A percentile compares a stretch with the other conserved stretches of the same genome.
phyloP scores from a whole-genome alignment of 768 basidiomycete genomes.

The Daedaleopsis sinensis region DNA sequence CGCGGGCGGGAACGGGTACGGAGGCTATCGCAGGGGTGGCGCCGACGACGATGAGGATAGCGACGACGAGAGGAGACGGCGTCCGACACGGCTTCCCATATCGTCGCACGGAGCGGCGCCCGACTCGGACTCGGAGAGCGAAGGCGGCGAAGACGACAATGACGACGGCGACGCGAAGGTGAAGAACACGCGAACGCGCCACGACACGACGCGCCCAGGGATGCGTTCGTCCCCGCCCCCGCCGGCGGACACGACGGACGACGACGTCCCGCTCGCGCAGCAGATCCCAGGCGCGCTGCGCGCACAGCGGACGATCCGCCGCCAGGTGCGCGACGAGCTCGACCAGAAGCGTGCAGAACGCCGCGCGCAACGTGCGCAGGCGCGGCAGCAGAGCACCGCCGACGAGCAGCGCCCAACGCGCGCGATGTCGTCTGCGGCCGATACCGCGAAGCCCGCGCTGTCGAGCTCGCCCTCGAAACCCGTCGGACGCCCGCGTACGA shows the following conservation, averaged over 20 bases:
- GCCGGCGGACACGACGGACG: conserved; percentile 40
- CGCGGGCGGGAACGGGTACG: conserved; percentile 29
- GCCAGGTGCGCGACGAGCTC: conserved; percentile 69
- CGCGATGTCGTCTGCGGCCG: conserved; percentile 31
- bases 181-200: conserved; percentile 1
- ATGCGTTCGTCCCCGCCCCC: conserved; percentile 23
- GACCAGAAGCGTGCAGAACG: conserved; percentile 50
- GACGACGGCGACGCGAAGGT: conserved; percentile 15
- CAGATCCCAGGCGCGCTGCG: conserved; percentile 81
- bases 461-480: conserved; percentile 19
- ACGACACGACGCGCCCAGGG: conserved; percentile 18
- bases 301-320: conserved; percentile 80
- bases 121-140: conserved; percentile 33
- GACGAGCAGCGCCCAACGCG: conserved; percentile 10
- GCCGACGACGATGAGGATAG: conserved; percentile 38
- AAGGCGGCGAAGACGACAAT: conserved; percentile 48
- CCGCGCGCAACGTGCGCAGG: conserved; percentile 19
- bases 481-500: conserved; percentile 43
- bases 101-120: conserved; percentile 16
- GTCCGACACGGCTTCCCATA: conserved; percentile 29
- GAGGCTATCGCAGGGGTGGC: conserved; percentile 23
- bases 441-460: conserved; percentile 16
- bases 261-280: conserved; percentile 84
- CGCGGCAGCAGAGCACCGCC: conserved; percentile 13
- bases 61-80: conserved; percentile 32